Percentiles rank a stretch among this genome's conserved stretches.
phyloP scores from a whole-genome alignment of 371 early-diverging fungal species.

The Polyrhizophydium stewartii region DNA sequence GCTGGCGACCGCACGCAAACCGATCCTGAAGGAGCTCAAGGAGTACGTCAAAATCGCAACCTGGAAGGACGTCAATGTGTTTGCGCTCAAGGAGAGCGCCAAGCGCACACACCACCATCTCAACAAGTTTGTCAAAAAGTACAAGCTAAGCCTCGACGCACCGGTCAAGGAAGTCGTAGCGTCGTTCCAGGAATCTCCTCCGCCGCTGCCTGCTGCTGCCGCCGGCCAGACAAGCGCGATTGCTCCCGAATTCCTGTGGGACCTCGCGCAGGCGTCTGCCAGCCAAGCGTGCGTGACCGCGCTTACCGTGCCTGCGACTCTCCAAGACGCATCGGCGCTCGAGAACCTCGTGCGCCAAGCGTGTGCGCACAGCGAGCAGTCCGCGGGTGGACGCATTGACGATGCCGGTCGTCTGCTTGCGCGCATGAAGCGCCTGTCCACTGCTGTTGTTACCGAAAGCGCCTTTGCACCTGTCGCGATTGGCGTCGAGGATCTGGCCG shows the following conservation, averaged over 20 bases:
- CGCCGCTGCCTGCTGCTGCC: neutral
- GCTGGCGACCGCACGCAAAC: slow-evolving; percentile 57
- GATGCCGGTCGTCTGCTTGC: slow-evolving; percentile 9
- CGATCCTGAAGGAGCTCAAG: slow-evolving; percentile 83
- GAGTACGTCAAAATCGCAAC: slow-evolving; percentile 92
- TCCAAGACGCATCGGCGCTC: neutral
- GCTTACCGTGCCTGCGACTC: neutral
- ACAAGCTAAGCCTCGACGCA: slow-evolving; percentile 56
- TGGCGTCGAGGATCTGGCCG: slow-evolving; percentile 28
- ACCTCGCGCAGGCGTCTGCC: neutral
- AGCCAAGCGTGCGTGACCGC: neutral
- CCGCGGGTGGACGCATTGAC: neutral
- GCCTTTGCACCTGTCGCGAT: neutral
- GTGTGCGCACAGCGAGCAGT: no score
- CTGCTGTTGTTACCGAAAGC: neutral
- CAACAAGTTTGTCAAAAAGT: slow-evolving; percentile 84
- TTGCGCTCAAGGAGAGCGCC: slow-evolving; percentile 85
- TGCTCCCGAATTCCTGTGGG: slow-evolving; percentile 1
- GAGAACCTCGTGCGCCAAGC: neutral
- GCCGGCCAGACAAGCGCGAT: neutral
- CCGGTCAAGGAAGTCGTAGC: slow-evolving; percentile 75
- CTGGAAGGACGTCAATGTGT: slow-evolving; percentile 97
- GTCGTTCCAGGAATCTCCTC: slow-evolving; percentile 9
- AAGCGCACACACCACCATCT: slow-evolving; percentile 86
- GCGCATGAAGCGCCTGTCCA: slow-evolving; percentile 5